phyloP scores from a whole-genome alignment of 2,329 filamentous ascomycete genomes.

The Aaosphaeria arxii region DNA sequence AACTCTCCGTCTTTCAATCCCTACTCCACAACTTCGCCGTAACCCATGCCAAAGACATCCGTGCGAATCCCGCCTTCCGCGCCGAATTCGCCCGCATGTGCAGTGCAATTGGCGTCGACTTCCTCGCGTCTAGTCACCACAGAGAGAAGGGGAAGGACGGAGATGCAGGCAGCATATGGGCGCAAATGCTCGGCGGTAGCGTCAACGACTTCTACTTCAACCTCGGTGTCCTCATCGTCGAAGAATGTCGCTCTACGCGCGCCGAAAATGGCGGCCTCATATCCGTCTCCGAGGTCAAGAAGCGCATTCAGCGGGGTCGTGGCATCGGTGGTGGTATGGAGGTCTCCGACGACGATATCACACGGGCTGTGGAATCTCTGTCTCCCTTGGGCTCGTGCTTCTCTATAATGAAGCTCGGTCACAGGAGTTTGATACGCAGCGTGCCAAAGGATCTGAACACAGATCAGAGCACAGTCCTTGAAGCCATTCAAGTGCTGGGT shows the following conservation, averaged over 20 bases:
- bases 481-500: conserved; percentile 84
- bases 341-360: conserved; percentile 88
- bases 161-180: conserved; percentile 73
- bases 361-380: conserved; percentile 82
- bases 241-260: conserved; percentile 82
- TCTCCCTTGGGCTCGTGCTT: conserved; percentile 87
- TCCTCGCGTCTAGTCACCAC: conserved; percentile 60
- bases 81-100: conserved; percentile 99
- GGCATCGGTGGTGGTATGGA: conserved; percentile 72
- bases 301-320: conserved; percentile 69
- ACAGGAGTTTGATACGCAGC: conserved; percentile 82
- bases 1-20: conserved; percentile 93
- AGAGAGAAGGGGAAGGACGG: conserved; percentile 40
- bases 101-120: conserved; percentile 92
- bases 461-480: conserved; percentile 88
- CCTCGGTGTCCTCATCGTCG: conserved; percentile 90
- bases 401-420: conserved; percentile 77
- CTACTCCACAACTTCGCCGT: conserved; percentile 92
- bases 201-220: conserved; percentile 99
- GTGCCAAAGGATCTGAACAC: conserved; percentile 93
- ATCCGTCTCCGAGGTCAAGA: conserved; percentile 74
- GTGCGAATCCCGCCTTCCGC: conserved; percentile 89
- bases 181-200: conserved; percentile 82
- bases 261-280: conserved; percentile 92
- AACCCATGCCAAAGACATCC: conserved; percentile 93